Evolutionary conservation across 2,329 filamentous ascomycete species (phyloP).

Genomic region (Paecilomyces fulvus): DNA sequence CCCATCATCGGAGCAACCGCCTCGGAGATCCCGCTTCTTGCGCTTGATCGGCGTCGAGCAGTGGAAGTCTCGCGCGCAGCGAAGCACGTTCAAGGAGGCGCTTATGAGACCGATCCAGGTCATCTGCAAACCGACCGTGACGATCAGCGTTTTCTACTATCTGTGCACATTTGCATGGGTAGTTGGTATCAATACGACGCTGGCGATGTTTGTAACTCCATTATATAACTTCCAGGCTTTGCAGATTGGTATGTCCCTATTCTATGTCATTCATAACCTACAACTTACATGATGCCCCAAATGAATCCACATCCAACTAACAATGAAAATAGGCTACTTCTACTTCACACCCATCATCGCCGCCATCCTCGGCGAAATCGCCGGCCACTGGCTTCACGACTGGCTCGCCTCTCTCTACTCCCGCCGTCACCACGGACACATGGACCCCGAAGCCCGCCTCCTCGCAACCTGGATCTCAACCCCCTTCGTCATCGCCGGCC

Average conservation of each 20-base stretch:
- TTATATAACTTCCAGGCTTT: conserved; percentile 44
- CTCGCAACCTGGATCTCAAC: conserved; percentile 40
- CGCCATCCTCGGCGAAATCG: conserved; percentile 44
- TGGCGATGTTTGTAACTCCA: conserved; percentile 44
- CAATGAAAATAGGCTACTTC: conserved; percentile 36
- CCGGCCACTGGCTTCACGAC: conserved; percentile 52
- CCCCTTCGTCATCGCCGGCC: conserved; percentile 42
- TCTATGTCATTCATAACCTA: background rate
- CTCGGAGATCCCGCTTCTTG: conserved; percentile 18
- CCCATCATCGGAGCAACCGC: conserved; percentile 20
- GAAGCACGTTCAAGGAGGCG: conserved; percentile 26
- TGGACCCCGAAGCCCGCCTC: conserved; percentile 51
- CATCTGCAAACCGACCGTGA: conserved; percentile 30
- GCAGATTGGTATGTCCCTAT: conserved; percentile 36
- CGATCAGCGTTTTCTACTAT: conserved; percentile 30
- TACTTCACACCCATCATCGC: conserved; percentile 53
- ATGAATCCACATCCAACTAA: background rate
- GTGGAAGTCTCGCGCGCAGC: conserved; percentile 14
- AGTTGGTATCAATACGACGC: conserved; percentile 48
- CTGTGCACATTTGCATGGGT: conserved; percentile 35
- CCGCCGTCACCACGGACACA: conserved; percentile 40
- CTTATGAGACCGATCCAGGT: conserved; percentile 28
- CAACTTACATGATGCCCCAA: background rate
- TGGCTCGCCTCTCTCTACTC: conserved; percentile 39
- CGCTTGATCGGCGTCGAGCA: conserved; percentile 30